Evolutionary conservation across 257 asterid species (phyloP), one percentile per base, ranked within the genome.

Genomic region (Primulina eburnea): DNA sequence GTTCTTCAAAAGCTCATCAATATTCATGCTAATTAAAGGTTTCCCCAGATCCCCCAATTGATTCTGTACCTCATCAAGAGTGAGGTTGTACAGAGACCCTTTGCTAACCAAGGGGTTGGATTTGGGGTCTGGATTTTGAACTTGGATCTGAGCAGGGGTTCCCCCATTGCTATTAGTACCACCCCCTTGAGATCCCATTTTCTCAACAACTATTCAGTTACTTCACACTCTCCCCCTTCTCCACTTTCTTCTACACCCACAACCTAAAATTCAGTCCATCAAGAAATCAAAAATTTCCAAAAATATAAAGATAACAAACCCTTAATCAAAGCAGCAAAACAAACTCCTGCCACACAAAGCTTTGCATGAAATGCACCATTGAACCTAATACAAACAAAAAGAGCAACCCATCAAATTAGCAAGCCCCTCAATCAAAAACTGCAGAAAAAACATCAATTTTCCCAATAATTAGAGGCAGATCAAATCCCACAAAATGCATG

Each of bases 1-100:
- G 33, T 87, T 87, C 88, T 84, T 93, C 30, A 93, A 84, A 76
- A 93, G 96, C 82, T 93, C 98, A 78, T 93, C 95, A 53, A 93
- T 89, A 82, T 93, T 90, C 98, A 93, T 90, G 69, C 89, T 88
- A 67, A 86, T 79, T 0, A 93, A 78, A 52, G 97, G 96, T 76
- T 87, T 90, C 68, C 88, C 94, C 53, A 86, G 71, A 83, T 88
- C 95, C 69, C 95, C 88, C 64, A 93, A 84, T 62, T 93, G 96
- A 64, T 76, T 86, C 70, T 89, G 94, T 67, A 93, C 96, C 85
- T 92, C 96, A 72, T 92, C 98, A 68, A 92, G 92, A 66, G 98
- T 92, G 80, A 92, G 96, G 72, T 77, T 87, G 78, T 90, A 90
- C 40, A 90, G 29, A 10, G 98, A 92, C 21, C 96, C 95, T 77